Evolutionary conservation across 2,329 filamentous ascomycete species (phyloP).

Genomic region (Talaromyces amestolkiae): DNA sequence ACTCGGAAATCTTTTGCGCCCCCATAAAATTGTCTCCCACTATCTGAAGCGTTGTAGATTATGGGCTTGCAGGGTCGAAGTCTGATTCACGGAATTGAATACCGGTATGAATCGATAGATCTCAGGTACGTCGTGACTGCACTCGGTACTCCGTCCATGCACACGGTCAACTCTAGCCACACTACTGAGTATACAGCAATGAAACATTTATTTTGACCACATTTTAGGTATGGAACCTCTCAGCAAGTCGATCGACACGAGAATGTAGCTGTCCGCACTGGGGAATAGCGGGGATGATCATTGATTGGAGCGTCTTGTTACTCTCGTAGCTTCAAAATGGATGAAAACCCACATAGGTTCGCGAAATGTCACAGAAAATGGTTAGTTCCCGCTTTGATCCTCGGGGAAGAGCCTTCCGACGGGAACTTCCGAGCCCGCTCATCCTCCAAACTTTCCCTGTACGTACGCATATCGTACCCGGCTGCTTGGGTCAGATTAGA

Average conservation of each 20-base stretch:
- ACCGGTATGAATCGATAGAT: neutral
- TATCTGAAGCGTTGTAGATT: neutral
- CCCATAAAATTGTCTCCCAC: neutral
- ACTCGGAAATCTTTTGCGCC: neutral
- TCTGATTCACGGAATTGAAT: neutral
- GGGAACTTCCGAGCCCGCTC: constrained; percentile 5
- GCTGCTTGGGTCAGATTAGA: neutral
- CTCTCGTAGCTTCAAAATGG: neutral
- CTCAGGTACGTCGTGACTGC: neutral
- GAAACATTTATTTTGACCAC: neutral
- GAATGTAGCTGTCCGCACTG: neutral
- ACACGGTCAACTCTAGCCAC: too few species aligned
- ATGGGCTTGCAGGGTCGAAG: neutral
- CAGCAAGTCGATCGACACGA: neutral
- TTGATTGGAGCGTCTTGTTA: neutral
- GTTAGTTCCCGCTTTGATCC: constrained; percentile 1
- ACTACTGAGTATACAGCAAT: neutral
- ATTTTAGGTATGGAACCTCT: neutral
- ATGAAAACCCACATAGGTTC: neutral
- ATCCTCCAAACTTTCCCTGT: neutral
- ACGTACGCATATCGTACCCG: neutral
- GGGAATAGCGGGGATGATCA: neutral
- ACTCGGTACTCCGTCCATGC: neutral
- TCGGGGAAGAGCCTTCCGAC: neutral
- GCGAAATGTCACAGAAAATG: too few species aligned